Evolutionary conservation across 192 early-diverging fungal genomes (phyloP).

Genomic region (Coemansia pectinata): DNA sequence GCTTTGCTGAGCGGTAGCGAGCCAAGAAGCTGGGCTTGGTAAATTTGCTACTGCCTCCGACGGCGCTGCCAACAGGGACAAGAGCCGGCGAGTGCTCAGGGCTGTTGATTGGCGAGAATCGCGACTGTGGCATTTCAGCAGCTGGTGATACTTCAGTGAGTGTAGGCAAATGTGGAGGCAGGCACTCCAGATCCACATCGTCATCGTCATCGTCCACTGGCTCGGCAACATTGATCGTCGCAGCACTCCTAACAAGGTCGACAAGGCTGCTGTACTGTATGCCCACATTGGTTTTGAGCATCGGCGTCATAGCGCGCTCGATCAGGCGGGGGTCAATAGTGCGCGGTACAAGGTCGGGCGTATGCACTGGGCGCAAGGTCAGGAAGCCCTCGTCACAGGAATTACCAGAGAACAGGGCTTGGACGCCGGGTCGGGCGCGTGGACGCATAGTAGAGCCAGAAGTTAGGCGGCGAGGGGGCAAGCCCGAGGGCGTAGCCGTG

Average conservation of each 20-base stretch:
- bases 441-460: not conserved
- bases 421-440: not conserved
- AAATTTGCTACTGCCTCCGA: slow-evolving; percentile 6
- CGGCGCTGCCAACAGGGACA: slow-evolving; percentile 11
- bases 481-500: not conserved
- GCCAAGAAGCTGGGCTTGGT: slow-evolving; percentile 20
- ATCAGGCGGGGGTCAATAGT: slow-evolving; percentile 46
- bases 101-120: slow-evolving; percentile 37
- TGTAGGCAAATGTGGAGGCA: not conserved
- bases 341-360: slow-evolving; percentile 48
- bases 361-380: slow-evolving; percentile 52
- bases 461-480: not conserved
- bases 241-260: slow-evolving; percentile 1
- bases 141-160: not conserved
- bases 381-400: slow-evolving; percentile 36
- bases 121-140: slow-evolving; percentile 11
- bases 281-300: slow-evolving; percentile 44
- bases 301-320: slow-evolving; percentile 57
- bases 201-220: not conserved
- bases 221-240: not conserved
- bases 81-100: slow-evolving; percentile 12
- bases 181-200: not conserved
- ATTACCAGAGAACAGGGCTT: not conserved
- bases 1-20: slow-evolving; percentile 15
- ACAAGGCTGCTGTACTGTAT: slow-evolving; percentile 11